A percentile compares a stretch with the other conserved stretches of the same genome.
These are phyloP conservation scores for Calonectria henricotiae DNA, from an alignment of 2,329 filamentous ascomycete species.

Conservation along the genomic window DNA sequence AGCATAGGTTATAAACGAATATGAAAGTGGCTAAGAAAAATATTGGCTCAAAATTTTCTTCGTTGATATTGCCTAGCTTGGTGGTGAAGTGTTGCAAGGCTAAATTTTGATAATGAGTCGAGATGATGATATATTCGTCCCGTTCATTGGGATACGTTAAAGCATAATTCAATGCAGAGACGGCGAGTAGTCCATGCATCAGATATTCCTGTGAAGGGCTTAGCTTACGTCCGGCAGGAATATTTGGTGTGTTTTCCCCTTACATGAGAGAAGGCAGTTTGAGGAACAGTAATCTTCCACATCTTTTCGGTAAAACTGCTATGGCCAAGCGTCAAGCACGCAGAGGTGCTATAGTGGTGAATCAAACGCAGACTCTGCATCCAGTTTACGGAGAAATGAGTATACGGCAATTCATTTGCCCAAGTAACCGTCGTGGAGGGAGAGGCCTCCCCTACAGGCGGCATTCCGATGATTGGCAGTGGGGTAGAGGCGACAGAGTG, in stretches of 20 bases:
- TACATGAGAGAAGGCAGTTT: slow-evolving; percentile 40
- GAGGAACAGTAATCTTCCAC: slow-evolving; percentile 36
- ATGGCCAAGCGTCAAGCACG: slow-evolving; percentile 14
- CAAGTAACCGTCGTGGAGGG: not conserved
- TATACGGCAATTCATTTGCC: slow-evolving; percentile 1
- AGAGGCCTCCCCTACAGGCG: not conserved
- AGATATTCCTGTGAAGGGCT: slow-evolving; percentile 37
- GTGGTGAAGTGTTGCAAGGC: slow-evolving; percentile 38
- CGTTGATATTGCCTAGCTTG: slow-evolving; percentile 32
- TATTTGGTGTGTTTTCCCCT: not conserved
- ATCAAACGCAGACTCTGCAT: slow-evolving; percentile 41
- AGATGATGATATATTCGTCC: slow-evolving; percentile 39
- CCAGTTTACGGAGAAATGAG: slow-evolving; percentile 33
- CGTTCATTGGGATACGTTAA: slow-evolving; percentile 33
- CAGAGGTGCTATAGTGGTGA: slow-evolving; percentile 40
- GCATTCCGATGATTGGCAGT: not conserved
- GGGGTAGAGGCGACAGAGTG: not conserved
- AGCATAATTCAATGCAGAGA: slow-evolving; percentile 40
- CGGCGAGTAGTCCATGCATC: slow-evolving; percentile 40
- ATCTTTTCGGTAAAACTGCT: slow-evolving; percentile 21
- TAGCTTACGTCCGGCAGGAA: not conserved
- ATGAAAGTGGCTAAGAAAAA: slow-evolving; percentile 44
- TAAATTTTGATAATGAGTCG: slow-evolving; percentile 40
- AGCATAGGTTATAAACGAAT: slow-evolving; percentile 38
- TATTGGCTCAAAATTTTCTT: slow-evolving; percentile 40